These are phyloP conservation scores for Podochytrium sp. DNA, from an alignment of 192 early-diverging fungal species.

Conservation along the genomic window DNA sequence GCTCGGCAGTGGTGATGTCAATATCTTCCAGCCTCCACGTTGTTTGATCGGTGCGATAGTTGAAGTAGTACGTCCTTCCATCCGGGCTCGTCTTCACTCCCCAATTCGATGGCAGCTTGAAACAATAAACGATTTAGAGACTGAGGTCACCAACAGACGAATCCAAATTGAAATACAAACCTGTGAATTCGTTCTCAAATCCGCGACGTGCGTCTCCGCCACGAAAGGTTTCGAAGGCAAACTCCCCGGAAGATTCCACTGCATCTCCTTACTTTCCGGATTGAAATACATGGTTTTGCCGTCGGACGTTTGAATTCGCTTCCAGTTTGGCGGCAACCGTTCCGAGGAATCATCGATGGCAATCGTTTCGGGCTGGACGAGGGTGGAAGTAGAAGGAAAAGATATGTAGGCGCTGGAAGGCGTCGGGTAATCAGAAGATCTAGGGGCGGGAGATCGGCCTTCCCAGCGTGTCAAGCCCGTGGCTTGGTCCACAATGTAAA, in stretches of 20 bases:
- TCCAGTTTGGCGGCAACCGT: conserved; percentile 48
- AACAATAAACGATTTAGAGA: too few relatives aligned
- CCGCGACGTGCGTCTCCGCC: too few relatives aligned
- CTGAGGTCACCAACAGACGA: not conserved
- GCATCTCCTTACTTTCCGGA: conserved; percentile 49
- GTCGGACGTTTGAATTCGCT: conserved; percentile 50
- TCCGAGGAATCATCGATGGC: too few relatives aligned
- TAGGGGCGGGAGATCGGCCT: not conserved
- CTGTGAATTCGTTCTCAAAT: too few relatives aligned
- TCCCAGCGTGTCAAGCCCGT: conserved; percentile 43
- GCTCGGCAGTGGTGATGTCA: conserved; percentile 37
- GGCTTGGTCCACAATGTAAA: conserved; percentile 40
- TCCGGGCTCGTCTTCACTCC: conserved; percentile 41
- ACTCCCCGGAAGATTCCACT: conserved; percentile 60
- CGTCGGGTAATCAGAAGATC: not conserved
- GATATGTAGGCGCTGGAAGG: conserved; percentile 13
- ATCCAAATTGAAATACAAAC: not conserved
- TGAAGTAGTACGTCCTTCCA: conserved; percentile 55
- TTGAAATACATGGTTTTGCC: conserved; percentile 57
- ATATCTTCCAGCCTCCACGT: conserved; percentile 53
- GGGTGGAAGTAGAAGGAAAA: not conserved
- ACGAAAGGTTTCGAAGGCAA: too few relatives aligned
- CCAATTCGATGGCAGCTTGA: conserved; percentile 54
- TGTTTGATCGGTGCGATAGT: conserved; percentile 54
- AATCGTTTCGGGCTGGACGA: too few relatives aligned